Evolutionary conservation across 129 eudicot genomes (phyloP), one percentile per base, ranked within the genome.

Genomic region (Escallonia rubra): DNA sequence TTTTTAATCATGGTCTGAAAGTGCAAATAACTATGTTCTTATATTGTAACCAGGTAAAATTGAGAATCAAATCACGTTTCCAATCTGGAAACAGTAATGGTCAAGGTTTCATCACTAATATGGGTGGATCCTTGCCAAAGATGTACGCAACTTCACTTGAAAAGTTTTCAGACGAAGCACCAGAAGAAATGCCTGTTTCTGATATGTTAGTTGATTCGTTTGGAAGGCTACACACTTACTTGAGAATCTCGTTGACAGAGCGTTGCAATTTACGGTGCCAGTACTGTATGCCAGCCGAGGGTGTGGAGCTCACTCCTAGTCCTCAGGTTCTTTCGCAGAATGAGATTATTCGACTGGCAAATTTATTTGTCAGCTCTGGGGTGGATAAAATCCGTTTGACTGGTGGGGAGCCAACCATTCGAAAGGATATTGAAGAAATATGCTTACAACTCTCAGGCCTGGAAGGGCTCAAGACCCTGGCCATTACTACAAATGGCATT

Each of bases 251-350:
- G 52, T 68, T 93, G 77, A 82, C 99, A 41, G 99, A 93, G 73
- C 99, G 99, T 40, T 93, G 99, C 82, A 93, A 93, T 76, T 78
- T 93, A 57, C 85, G 99, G 71, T 93, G 99, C 86, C 95, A 89
- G 66, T 93, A 93, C 66, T 93, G 99, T 78, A 93, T 93, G 99
- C 99, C 99, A 67, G 90, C 90, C 52, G 99, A 93, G 71, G 99
- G 99, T 45, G 99, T 85, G 64, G 95, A 89, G 61, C 86, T 93
- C 53, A 93, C 95, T 48, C 90, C 95, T 41, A 58, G 66, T 10
- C 67, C 96, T 67, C 69, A 80, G 75, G 64, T 89, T 57, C 84
- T 93, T 78, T 78, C 96, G 13, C 84, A 64, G 53, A 74, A 70
- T 59, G 99, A 93, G 77, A 84, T 93, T 65, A 73, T 93, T 74